These are phyloP conservation scores for Glycine latifolia DNA, from an alignment of 306 rosid species.

Conservation along the genomic window DNA sequence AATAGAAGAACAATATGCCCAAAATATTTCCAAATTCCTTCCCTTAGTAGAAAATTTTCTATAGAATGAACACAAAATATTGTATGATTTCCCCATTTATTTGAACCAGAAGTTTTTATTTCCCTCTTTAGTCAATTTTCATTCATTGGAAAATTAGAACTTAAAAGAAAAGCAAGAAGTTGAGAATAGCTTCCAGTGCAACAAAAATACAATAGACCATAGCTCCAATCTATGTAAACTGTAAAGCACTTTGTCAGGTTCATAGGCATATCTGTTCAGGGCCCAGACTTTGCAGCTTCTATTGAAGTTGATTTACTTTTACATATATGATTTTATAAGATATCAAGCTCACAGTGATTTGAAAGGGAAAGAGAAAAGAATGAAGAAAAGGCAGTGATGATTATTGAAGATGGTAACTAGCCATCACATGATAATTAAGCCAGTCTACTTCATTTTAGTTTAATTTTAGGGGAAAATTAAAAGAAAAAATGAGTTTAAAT, in stretches of 20 bases:
- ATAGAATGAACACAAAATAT: not conserved
- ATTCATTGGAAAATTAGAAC: not conserved
- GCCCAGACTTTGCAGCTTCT: conserved; percentile 24
- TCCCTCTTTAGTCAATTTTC: conserved; percentile 9
- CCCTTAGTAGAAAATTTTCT: conserved; percentile 14
- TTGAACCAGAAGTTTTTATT: conserved; percentile 22
- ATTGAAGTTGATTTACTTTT: not conserved
- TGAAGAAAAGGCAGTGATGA: not conserved
- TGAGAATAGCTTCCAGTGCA: not conserved
- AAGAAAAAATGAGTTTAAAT: not conserved
- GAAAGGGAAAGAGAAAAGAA: conserved; percentile 1
- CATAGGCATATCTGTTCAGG: not conserved
- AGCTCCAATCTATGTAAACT: not conserved
- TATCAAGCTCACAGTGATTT: not conserved
- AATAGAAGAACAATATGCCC: conserved; percentile 29
- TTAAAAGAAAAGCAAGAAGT: conserved; percentile 1
- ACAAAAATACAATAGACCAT: not conserved
- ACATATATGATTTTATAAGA: conserved; percentile 1
- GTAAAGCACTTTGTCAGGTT: conserved; percentile 6
- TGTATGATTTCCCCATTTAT: not conserved
- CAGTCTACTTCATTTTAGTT: conserved; percentile 16
- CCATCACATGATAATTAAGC: conserved; percentile 16
- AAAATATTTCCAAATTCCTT: conserved; percentile 20
- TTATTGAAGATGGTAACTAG: conserved; percentile 8
- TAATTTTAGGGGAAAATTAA: not conserved